Evolutionary conservation across 176 grass and related monocot genomes (phyloP).

Genomic region (Ananas comosus): DNA sequence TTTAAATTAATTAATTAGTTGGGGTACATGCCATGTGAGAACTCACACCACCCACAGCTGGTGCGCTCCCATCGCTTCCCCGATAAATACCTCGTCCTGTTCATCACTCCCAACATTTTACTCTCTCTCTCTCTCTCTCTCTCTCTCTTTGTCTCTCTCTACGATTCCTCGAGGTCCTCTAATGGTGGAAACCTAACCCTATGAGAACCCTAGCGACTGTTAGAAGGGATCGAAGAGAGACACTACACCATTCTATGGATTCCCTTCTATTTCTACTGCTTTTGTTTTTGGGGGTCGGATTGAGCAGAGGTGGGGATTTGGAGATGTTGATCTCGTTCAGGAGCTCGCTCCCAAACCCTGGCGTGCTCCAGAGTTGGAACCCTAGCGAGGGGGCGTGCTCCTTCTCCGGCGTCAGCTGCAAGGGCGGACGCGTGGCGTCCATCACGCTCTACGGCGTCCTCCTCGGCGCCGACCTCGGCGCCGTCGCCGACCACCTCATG

Average conservation of each 20-base stretch:
- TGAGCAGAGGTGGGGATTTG: constrained; percentile 10
- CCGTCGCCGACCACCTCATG: constrained; percentile 5
- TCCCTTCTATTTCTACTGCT: not conserved
- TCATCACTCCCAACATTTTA: not conserved
- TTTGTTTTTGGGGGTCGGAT: not conserved
- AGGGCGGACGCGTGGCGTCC: not conserved
- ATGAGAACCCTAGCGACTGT: not conserved
- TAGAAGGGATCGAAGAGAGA: not conserved
- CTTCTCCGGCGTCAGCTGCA: constrained; percentile 10
- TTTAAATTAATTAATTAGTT: not conserved
- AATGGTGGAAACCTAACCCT: not conserved
- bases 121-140: not conserved
- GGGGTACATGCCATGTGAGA: constrained; percentile 3
- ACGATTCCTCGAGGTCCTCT: not conserved
- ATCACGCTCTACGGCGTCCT: not conserved
- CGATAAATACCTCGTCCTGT: constrained; percentile 16
- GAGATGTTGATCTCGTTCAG: constrained; percentile 19
- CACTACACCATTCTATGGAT: not conserved
- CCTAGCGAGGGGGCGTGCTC: not conserved
- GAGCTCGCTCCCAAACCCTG: constrained; percentile 3
- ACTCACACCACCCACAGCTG: not conserved
- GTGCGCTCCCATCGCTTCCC: not conserved
- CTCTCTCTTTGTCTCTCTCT: not conserved
- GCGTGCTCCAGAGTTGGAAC: constrained; percentile 13
- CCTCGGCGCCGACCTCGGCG: constrained; percentile 10